A percentile compares a stretch with the other conserved stretches of the same genome.
phyloP scores from a whole-genome alignment of 2,329 filamentous ascomycete genomes.

The Aureobasidium sp. region DNA sequence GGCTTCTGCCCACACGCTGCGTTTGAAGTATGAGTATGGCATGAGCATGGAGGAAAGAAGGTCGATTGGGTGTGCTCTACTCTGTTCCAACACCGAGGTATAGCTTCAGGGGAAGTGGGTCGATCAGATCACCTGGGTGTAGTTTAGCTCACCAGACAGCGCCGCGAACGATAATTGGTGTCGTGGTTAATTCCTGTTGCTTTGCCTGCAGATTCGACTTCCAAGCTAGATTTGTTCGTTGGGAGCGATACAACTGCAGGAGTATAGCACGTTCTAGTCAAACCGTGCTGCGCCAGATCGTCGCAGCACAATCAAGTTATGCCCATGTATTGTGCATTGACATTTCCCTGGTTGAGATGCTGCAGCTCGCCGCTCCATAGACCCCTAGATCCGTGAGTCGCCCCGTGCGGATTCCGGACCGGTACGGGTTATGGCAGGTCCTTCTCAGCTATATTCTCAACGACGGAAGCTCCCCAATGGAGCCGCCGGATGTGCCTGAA shows the following conservation, averaged over 20 bases:
- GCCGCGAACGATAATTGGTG: not conserved
- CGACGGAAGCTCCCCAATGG: not conserved
- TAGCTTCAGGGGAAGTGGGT: not conserved
- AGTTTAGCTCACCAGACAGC: not conserved
- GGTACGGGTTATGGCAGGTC: not conserved
- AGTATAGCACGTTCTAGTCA: slow-evolving; percentile 7
- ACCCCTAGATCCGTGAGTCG: not conserved
- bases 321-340: not conserved
- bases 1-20: not conserved
- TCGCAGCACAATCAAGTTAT: slow-evolving; percentile 8
- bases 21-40: not conserved
- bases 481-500: not conserved
- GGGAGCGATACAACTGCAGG: not conserved
- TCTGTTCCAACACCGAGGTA: not conserved
- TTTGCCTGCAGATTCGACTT: not conserved
- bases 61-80: slow-evolving; percentile 2
- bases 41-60: slow-evolving; percentile 5
- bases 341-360: slow-evolving; percentile 4
- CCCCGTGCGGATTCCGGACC: slow-evolving; percentile 6
- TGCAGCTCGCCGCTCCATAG: slow-evolving; percentile 4
- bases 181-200: not conserved
- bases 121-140: not conserved
- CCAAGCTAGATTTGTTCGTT: not conserved
- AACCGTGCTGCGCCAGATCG: not conserved
- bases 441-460: not conserved